Base-by-base conservation (phyloP, 306 rosid genomes). In the Rosa lucieae region DNA sequence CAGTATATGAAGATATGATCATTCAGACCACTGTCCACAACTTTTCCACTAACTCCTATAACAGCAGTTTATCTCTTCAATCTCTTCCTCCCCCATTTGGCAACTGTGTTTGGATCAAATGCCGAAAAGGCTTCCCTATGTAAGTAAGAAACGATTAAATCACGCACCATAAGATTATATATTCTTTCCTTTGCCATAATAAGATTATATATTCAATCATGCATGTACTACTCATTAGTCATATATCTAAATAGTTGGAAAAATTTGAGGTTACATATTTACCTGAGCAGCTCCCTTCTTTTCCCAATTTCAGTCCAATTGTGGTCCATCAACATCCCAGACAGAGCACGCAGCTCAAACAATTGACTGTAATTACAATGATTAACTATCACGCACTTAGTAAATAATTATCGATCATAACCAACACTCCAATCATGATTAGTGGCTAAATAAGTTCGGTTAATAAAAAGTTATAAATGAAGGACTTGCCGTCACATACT, bases 251-350 rank as follows among this genome's bases (percentile, higher is more conserved):
- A n/a, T n/a, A n/a, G n/a, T n/a, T n/a, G n/a, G n/a, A n/a, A n/a
- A n/a, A n/a, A n/a, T n/a, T n/a, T n/a, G n/a, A n/a, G 20, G 42
- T 63, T 10, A 51, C n/a, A 20, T 26, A 63, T 10, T 82, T 91
- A 93, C 98, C 98, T 89, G 44, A 93, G 88, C 8, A 79, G 75
- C 87, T 93, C 94, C 80, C 89, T 91, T 88, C 97, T 87, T 84
- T 89, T 95, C 5, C 93, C 90, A 75, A 95, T 93, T 82, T 93
- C 99, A 44, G 99, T 95, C 99, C 99, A 95, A 71, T 95, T 95
- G 88, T 91, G 90, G 79, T 93, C 99, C 94, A 95, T 95, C 85
- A 95, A 83, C 93, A 95, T 89, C n/a, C 99, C 98, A 61, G 94
- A 90, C 87, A 95, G 52, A 44, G 99, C 99, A 67, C 93, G 98